Evolutionary conservation across 768 basidiomycete species (phyloP).

Genomic region (Suillus hirtellus): DNA sequence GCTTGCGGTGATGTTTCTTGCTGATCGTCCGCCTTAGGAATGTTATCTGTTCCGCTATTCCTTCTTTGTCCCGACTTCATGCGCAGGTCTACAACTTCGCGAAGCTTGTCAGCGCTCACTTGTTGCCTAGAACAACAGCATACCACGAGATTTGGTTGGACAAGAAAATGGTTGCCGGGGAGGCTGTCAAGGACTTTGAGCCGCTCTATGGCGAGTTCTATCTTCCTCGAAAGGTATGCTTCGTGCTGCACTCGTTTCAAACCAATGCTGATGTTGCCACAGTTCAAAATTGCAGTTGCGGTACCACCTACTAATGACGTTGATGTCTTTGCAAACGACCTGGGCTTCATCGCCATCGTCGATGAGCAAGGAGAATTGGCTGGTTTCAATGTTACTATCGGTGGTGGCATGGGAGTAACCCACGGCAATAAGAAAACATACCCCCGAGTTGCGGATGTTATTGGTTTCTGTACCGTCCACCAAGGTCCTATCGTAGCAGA

Average conservation of each 20-base stretch:
- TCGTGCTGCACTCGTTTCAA: neutral
- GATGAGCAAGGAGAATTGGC: constrained; percentile 70
- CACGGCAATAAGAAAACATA: constrained; percentile 99
- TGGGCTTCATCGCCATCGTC: constrained; percentile 95
- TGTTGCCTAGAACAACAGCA: constrained; percentile 87
- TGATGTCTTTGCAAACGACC: constrained; percentile 92
- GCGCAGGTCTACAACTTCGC: constrained; percentile 80
- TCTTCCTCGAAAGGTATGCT: constrained; percentile 84
- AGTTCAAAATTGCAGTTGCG: constrained; percentile 98
- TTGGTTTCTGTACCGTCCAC: constrained; percentile 91
- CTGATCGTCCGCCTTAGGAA: constrained; percentile 51
- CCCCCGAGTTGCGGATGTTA: constrained; percentile 80
- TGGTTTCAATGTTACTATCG: constrained; percentile 93
- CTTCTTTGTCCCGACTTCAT: constrained; percentile 86
- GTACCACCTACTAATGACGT: constrained; percentile 97
- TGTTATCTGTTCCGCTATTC: constrained; percentile 89
- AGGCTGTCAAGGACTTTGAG: constrained; percentile 91
- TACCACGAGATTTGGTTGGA: constrained; percentile 99
- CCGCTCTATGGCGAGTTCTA: constrained; percentile 98
- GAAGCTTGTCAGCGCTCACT: constrained; percentile 77
- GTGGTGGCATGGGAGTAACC: constrained; percentile 99
- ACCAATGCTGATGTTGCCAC: constrained; percentile 11
- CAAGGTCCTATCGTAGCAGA: constrained; percentile 88
- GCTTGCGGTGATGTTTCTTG: neutral
- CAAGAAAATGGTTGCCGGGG: constrained; percentile 94